Percentiles rank a stretch among this genome's conserved stretches.
Conservation (phyloP, 768 basidiomycete species). For the Lentinula guzmanii region DNA sequence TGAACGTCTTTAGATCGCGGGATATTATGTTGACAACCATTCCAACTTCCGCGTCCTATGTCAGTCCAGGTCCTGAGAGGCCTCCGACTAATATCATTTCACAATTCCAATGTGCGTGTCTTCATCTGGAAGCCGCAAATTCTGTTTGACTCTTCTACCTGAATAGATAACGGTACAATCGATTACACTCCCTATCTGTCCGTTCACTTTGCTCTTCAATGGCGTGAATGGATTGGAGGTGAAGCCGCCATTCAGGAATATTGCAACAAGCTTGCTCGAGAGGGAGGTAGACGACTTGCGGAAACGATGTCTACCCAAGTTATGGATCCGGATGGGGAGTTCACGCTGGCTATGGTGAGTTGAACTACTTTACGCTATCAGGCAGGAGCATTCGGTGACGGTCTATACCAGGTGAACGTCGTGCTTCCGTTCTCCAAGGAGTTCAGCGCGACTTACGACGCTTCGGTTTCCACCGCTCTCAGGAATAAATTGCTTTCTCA, state of each 20-base stretch:
- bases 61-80: conserved; percentile 26
- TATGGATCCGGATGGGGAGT: conserved; percentile 51
- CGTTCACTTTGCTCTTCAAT: conserved; percentile 57
- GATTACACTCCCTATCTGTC: conserved; percentile 50
- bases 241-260: conserved; percentile 67
- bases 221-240: conserved; percentile 69
- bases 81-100: conserved; percentile 40
- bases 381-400: too few species aligned
- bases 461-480: conserved; percentile 15
- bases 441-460: conserved; percentile 9
- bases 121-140: neutral
- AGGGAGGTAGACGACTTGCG: conserved; percentile 57
- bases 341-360: conserved; percentile 66
- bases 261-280: conserved; percentile 59
- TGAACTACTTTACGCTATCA: too few species aligned
- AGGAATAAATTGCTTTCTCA: conserved; percentile 21
- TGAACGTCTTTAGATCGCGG: conserved; percentile 44
- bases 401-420: conserved; percentile 24
- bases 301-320: conserved; percentile 53
- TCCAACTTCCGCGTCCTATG: conserved; percentile 49
- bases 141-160: neutral
- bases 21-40: conserved; percentile 53
- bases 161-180: conserved; percentile 57
- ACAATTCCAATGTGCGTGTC: conserved; percentile 27
- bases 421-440: conserved; percentile 22